Conservation (phyloP, 2,329 filamentous ascomycete species). For the Aspergillus transmontanensis region DNA sequence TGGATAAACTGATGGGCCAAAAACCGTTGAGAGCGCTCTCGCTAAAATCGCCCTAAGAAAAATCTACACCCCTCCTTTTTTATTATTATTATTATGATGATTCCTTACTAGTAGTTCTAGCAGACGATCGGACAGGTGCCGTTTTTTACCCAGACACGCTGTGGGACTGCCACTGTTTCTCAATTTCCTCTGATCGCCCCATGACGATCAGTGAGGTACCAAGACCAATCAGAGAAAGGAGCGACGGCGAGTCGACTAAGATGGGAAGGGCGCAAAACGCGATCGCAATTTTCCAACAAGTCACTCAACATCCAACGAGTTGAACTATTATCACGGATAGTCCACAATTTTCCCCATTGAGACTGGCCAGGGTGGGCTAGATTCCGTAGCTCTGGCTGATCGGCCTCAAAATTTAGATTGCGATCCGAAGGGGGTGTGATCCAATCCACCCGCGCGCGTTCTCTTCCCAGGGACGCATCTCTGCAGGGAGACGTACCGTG, state of each 20-base stretch:
- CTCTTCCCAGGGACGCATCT: not conserved
- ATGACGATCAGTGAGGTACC: conserved; percentile 30
- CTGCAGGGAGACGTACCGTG: not conserved
- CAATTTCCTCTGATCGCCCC: conserved; percentile 24
- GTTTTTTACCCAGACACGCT: conserved; percentile 12
- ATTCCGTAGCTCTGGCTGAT: not conserved
- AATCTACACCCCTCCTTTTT: not conserved
- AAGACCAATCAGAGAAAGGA: conserved; percentile 27
- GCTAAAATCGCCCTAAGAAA: conserved; percentile 4
- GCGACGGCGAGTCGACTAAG: conserved; percentile 25
- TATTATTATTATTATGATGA: not conserved
- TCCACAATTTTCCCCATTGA: not conserved
- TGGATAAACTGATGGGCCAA: conserved; percentile 12
- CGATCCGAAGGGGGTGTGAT: not conserved
- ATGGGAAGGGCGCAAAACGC: conserved; percentile 31
- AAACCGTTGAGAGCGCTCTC: conserved; percentile 17
- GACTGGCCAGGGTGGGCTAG: conserved; percentile 1
- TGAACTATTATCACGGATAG: not conserved
- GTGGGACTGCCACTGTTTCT: conserved; percentile 16
- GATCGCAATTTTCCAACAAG: conserved; percentile 29
- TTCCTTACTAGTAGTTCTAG: not conserved
- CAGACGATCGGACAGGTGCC: not conserved
- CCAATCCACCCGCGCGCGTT: not conserved
- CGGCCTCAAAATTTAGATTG: not conserved
- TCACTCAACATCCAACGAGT: not conserved